Base-by-base conservation (phyloP, 2,329 filamentous ascomycete genomes). In the Alternaria gansuensis region DNA sequence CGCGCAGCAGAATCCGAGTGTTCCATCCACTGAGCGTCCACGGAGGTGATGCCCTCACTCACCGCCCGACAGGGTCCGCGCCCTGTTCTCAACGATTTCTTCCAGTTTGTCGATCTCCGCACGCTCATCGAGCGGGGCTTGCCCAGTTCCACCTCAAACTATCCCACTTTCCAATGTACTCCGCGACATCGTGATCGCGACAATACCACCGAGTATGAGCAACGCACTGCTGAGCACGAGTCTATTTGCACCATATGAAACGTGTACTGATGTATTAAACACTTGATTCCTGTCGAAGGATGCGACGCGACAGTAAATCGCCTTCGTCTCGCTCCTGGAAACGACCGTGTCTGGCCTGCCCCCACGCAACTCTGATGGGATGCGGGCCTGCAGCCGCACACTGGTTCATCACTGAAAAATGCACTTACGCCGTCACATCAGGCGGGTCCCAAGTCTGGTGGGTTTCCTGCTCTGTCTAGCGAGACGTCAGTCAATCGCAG, bases 61-160 rank as follows among this genome's bases (percentile, higher is more conserved):
- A 73, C 69, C 70, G 68, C 69, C 67, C 61, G 52, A 41, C 49
- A 40, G 39, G 51, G 43, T 24, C 56, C 44, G 29, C n/a, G 55
- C 51, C 51, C n/a, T 36, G 44, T 26, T 50, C 39, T 59, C 56
- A 69, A 64, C 71, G 71, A 74, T 74, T 63, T 49, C 56, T 57
- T 44, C 51, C 57, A 62, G 63, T 69, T 65, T 57, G 63, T 54
- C 70, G 70, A 75, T 75, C 65, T 44, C 54, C 43, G 62, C 51
- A 45, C 55, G 44, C 59, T 53, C 39, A 61, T 57, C 54, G 52
- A 56, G 53, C 57, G 31, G 44, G 49, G 60, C 59, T 63, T 50
- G 56, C n/a, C 58, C 61, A 62, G 53, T 46, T 41, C 33, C 17
- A 43, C 58, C 58, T 54, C 43, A 44, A 48, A 56, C 68, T 67